These are phyloP conservation scores for Fraxinus cuspidata DNA, from an alignment of 257 asterid genomes.

Conservation along the genomic window DNA sequence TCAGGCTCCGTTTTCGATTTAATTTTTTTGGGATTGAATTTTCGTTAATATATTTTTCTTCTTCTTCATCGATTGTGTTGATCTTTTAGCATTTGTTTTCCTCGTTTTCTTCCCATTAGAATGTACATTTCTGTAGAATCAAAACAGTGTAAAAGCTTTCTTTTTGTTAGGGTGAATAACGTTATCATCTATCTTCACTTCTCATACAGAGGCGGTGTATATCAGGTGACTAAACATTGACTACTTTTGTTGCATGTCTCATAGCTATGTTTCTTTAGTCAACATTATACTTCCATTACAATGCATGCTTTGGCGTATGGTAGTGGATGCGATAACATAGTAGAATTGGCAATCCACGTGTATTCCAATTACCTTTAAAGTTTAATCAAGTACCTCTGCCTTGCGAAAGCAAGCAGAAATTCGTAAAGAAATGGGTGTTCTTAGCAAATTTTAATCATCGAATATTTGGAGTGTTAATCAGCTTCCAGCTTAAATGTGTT, in stretches of 20 bases:
- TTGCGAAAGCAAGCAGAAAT: too few relatives aligned
- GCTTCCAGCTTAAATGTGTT: too few relatives aligned
- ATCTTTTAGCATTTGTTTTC: background rate
- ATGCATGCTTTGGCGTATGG: background rate
- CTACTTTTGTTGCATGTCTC: background rate
- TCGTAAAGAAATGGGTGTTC: too few relatives aligned
- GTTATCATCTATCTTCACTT: background rate
- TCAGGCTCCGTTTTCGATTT: conserved; percentile 4
- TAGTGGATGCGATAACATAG: background rate
- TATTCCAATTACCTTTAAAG: too few relatives aligned
- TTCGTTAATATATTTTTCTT: conserved; percentile 18
- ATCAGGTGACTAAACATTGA: background rate
- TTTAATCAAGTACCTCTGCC: too few relatives aligned
- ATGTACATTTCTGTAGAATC: conserved; percentile 34
- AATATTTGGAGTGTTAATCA: too few relatives aligned
- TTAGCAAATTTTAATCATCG: too few relatives aligned
- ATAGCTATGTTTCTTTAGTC: background rate
- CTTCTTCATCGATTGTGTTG: conserved; percentile 20
- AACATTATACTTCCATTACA: background rate
- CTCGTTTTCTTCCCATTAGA: conserved; percentile 13
- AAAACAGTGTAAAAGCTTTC: conserved; percentile 14
- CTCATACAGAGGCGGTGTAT: background rate
- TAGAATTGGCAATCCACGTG: too few relatives aligned
- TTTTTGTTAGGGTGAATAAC: conserved; percentile 21
- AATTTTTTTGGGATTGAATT: conserved; percentile 18